Base-by-base conservation (phyloP, 2,329 filamentous ascomycete genomes). In the Hypoxylon sp. region DNA sequence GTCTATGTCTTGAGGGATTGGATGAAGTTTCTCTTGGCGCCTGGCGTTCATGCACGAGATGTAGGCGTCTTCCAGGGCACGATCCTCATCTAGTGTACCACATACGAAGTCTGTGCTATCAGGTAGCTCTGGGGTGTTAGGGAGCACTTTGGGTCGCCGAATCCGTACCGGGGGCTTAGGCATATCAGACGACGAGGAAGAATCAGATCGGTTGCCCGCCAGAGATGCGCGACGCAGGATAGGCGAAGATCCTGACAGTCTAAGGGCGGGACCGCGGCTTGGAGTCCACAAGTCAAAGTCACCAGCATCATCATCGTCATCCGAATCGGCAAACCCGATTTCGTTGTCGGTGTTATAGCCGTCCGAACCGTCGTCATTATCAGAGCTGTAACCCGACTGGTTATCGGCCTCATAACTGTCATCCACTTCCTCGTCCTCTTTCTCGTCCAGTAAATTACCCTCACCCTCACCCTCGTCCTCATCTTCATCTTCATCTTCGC, bases 101-200 rank as follows among this genome's bases (percentile, higher is more conserved):
- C 94, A 97, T n/a, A 99, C 94, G 61, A 99, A 99, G 70, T 99
- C 94, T 9, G 94, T 97, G 72, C 92, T 97, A 70, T 99, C 94
- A 1, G 94, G 94, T 7, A 99, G 78, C 67, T 96, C 91, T 2
- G 90, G 90, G 1, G 88, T 89, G 16, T 81, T 80, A 27, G 84
- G 80, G 15, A 86, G 86, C 61, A 87, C 84, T 56, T 80, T 83
- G 35, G 79, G 76, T 9, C 69, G 75, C 42, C 62, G 67, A 36
- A 67, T 57, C 64, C 63, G 67, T n/a, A 42, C 58, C 48, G 71
- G 34, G 61, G 69, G 40, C 30, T 66, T 52, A 57, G 71, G 65
- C 65, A 67, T 57, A 38, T 69, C 68, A 4, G 81, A 81, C 31
- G 77, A 80, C 5, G 78, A 77, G 0, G 85, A 88, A 0, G 84